phyloP scores from a whole-genome alignment of 2,329 filamentous ascomycete species.

The Colletotrichum tofieldiae region DNA sequence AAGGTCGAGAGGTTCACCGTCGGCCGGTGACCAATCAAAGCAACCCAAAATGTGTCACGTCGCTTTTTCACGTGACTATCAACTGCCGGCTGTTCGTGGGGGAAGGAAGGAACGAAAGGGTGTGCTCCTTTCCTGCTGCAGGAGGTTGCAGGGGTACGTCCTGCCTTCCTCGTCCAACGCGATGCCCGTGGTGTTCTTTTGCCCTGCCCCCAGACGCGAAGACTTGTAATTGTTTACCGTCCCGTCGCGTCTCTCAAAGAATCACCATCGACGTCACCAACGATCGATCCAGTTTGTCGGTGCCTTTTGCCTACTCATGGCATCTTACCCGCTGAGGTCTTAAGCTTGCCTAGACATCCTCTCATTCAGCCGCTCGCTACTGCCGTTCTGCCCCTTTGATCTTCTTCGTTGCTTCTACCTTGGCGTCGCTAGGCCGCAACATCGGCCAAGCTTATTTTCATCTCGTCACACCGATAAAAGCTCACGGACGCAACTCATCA shows the following conservation, averaged over 20 bases:
- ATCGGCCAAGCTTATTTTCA: not conserved
- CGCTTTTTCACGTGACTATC: not conserved
- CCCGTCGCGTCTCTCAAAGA: constrained; percentile 4
- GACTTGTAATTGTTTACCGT: constrained; percentile 20
- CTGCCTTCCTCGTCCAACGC: not conserved
- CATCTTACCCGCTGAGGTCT: not conserved
- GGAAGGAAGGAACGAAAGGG: not conserved
- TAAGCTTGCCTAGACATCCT: not conserved
- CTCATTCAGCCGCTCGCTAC: not conserved
- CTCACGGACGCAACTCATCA: not conserved
- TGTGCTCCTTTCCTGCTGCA: not conserved
- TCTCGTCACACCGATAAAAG: not conserved
- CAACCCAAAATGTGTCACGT: too few species aligned
- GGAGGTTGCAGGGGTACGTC: constrained; percentile 1
- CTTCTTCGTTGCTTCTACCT: not conserved
- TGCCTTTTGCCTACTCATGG: not conserved
- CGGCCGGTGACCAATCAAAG: not conserved
- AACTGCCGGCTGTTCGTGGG: not conserved
- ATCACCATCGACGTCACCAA: not conserved
- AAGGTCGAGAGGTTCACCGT: not conserved
- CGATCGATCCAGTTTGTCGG: not conserved
- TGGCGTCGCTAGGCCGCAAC: not conserved
- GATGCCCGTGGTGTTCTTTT: not conserved
- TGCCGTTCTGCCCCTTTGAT: not conserved
- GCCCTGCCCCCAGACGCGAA: constrained; percentile 28